Evolutionary conservation across 495 filamentous ascomycete genomes (phyloP).

Genomic region (Xylaria castorea): DNA sequence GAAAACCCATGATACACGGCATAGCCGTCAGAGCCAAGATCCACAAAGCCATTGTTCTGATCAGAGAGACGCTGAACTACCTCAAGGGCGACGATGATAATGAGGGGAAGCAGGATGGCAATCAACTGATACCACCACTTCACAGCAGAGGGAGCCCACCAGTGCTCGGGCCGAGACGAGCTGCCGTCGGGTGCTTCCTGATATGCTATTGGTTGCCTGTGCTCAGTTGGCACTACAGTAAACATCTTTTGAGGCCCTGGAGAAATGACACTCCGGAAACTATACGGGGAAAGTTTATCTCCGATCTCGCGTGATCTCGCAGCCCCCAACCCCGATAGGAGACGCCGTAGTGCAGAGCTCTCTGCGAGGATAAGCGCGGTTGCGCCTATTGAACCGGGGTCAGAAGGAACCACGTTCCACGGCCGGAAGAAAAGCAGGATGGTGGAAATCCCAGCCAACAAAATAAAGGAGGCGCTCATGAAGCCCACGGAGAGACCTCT

Average conservation of each 20-base stretch:
- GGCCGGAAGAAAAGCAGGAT: conserved; percentile 23
- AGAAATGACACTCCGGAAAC: conserved; percentile 10
- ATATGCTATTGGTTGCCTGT: neutral
- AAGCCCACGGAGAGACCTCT: conserved; percentile 26
- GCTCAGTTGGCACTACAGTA: conserved; percentile 19
- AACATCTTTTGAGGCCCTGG: conserved; percentile 7
- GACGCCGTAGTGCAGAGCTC: conserved; percentile 15
- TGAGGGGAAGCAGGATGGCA: conserved; percentile 19
- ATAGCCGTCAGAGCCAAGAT: neutral
- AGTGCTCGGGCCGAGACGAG: neutral
- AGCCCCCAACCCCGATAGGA: conserved; percentile 13
- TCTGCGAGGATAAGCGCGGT: conserved; percentile 27
- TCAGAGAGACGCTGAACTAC: conserved; percentile 29
- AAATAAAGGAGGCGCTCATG: conserved; percentile 25
- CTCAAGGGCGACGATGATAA: conserved; percentile 24
- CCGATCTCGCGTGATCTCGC: conserved; percentile 12
- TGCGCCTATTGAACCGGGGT: conserved; percentile 25
- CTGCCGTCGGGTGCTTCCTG: neutral
- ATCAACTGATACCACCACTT: conserved; percentile 21
- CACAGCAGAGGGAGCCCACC: conserved; percentile 24
- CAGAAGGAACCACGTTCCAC: conserved; percentile 16
- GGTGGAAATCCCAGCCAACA: conserved; percentile 20
- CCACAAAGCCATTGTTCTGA: conserved; percentile 21
- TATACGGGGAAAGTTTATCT: conserved; percentile 12
- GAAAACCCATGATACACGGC: conserved; percentile 19